phyloP scores from a whole-genome alignment of 2,329 filamentous ascomycete species.

The Sodiomyces alkalinus region DNA sequence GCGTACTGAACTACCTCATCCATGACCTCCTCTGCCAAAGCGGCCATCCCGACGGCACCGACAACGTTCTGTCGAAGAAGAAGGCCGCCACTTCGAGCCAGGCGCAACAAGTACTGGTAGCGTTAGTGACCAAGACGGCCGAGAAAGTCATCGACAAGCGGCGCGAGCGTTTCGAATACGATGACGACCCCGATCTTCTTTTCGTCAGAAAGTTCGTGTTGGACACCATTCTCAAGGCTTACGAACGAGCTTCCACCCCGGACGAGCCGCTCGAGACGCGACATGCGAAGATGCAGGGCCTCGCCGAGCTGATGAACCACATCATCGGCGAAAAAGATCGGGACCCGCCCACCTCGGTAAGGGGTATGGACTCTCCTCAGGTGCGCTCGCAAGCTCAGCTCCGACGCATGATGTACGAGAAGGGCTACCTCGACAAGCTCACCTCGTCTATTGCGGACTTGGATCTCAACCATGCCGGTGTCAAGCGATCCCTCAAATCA shows the following conservation, averaged over 20 bases:
- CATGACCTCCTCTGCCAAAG: conserved; percentile 55
- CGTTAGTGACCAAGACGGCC: conserved; percentile 74
- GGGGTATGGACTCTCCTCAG: conserved; percentile 17
- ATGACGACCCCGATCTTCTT: conserved; percentile 69
- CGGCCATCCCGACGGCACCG: conserved; percentile 50
- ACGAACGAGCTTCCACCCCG: conserved; percentile 71
- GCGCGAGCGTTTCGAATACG: conserved; percentile 45
- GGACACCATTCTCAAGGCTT: conserved; percentile 82
- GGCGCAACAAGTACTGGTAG: conserved; percentile 74
- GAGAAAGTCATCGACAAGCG: conserved; percentile 51
- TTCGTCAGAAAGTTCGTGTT: conserved; percentile 93
- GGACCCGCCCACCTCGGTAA: conserved; percentile 26
- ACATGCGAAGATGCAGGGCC: conserved; percentile 73
- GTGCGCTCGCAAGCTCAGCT: conserved; percentile 63
- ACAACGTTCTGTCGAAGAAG: conserved; percentile 69
- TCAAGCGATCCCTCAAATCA: conserved; percentile 91
- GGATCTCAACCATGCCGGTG: conserved; percentile 83
- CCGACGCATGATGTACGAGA: conserved; percentile 94
- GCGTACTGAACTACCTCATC: conserved; percentile 84
- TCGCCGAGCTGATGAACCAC: conserved; percentile 83
- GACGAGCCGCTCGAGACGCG: conserved; percentile 70
- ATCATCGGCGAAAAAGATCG: conserved; percentile 75
- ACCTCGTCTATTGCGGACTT: conserved; percentile 90
- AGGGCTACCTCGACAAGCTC: conserved; percentile 79
- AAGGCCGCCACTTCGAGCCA: conserved; percentile 70